Percentiles rank a stretch among this genome's conserved stretches.
Evolutionary conservation across 176 grass and related monocot genomes (phyloP).

Genomic region (Aegilops longissima): DNA sequence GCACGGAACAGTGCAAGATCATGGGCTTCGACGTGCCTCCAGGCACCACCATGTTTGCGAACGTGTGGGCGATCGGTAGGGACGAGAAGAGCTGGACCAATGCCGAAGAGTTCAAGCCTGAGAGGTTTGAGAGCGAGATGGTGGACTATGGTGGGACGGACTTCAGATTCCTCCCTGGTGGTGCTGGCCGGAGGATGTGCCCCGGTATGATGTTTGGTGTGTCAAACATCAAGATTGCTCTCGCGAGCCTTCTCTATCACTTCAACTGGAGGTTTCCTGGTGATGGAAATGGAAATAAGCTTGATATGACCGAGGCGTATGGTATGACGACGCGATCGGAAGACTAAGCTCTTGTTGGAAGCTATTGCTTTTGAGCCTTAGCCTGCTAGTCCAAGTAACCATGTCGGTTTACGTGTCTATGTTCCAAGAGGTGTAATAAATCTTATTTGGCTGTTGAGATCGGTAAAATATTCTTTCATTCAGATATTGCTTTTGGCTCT

Average conservation of each 20-base stretch:
- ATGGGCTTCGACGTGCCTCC: slow-evolving; percentile 36
- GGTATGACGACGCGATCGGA: slow-evolving; percentile 1
- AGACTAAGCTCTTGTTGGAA: background rate
- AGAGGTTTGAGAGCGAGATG: slow-evolving; percentile 7
- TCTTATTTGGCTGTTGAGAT: too few species aligned
- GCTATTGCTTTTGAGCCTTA: background rate
- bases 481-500: too few species aligned
- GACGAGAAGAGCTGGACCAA: slow-evolving; percentile 35
- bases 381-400: too few species aligned
- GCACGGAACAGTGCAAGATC: slow-evolving; percentile 18
- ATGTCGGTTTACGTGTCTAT: too few species aligned
- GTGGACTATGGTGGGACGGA: background rate
- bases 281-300: background rate
- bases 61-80: slow-evolving; percentile 38
- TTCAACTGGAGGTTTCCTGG: slow-evolving; percentile 25
- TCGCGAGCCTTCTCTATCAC: slow-evolving; percentile 28
- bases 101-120: slow-evolving; percentile 33
- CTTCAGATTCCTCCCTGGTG: slow-evolving; percentile 26
- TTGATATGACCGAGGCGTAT: slow-evolving; percentile 38
- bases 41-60: slow-evolving; percentile 15
- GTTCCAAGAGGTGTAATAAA: too few species aligned
- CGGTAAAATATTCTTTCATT: too few species aligned
- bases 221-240: background rate
- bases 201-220: slow-evolving; percentile 31
- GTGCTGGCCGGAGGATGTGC: slow-evolving; percentile 33